A percentile compares a stretch with the other conserved stretches of the same genome.
These are phyloP conservation scores for Geotrichum fermentans DNA, from an alignment of 1,139 yeast genomes.

Conservation along the genomic window DNA sequence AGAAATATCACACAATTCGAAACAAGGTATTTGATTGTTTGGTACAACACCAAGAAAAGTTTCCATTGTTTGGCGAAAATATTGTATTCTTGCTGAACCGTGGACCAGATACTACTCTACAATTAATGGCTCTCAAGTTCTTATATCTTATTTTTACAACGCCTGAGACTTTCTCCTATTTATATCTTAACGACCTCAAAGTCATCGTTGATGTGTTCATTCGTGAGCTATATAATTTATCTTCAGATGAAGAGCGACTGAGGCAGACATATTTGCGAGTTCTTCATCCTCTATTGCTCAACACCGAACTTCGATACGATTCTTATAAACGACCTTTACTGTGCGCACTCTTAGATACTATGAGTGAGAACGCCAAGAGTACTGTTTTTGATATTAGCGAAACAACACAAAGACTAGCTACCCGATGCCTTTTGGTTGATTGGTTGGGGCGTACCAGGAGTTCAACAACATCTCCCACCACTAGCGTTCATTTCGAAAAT, in stretches of 20 bases:
- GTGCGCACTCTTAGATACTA: slow-evolving; percentile 46
- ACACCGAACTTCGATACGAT: slow-evolving; percentile 46
- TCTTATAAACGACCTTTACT: slow-evolving; percentile 58
- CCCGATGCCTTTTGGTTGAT: slow-evolving; percentile 52
- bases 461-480: background rate
- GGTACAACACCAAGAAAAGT: slow-evolving; percentile 30
- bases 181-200: slow-evolving; percentile 68
- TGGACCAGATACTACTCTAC: slow-evolving; percentile 64
- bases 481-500: background rate
- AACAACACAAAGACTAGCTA: slow-evolving; percentile 55
- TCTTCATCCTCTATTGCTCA: slow-evolving; percentile 61
- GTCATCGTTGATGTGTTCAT: slow-evolving; percentile 82
- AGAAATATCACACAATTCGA: slow-evolving; percentile 3
- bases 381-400: slow-evolving; percentile 20
- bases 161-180: slow-evolving; percentile 56
- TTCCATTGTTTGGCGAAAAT: slow-evolving; percentile 51
- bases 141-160: slow-evolving; percentile 71
- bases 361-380: slow-evolving; percentile 31
- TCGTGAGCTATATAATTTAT: slow-evolving; percentile 67
- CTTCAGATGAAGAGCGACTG: slow-evolving; percentile 56
- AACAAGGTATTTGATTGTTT: slow-evolving; percentile 36
- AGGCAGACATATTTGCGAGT: slow-evolving; percentile 75
- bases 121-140: slow-evolving; percentile 73
- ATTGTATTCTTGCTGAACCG: slow-evolving; percentile 67
- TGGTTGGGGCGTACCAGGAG: slow-evolving; percentile 48